Evolutionary conservation across 1,284 basidiomycete species (phyloP).

Genomic region (Malassezia brasiliensis): DNA sequence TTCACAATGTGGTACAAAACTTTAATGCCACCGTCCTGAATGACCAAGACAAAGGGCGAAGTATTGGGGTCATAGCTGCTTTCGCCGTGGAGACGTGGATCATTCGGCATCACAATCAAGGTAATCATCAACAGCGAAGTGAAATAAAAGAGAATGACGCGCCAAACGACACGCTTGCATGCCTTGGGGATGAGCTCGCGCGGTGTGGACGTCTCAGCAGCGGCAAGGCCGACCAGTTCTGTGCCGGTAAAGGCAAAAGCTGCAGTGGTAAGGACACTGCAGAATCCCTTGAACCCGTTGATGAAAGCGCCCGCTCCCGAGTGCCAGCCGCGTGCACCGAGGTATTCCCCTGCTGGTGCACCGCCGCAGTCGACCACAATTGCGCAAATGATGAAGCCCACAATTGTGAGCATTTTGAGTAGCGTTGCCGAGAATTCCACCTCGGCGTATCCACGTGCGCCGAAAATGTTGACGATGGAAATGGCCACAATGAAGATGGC

Average conservation of each 20-base stretch:
- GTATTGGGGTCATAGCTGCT: constrained; percentile 44
- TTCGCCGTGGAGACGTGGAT: constrained; percentile 18
- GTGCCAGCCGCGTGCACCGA: constrained; percentile 36
- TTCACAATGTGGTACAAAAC: constrained; percentile 52
- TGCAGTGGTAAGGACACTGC: constrained; percentile 51
- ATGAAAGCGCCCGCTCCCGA: constrained; percentile 47
- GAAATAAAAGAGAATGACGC: constrained; percentile 50
- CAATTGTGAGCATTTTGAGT: constrained; percentile 55
- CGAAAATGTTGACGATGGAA: constrained; percentile 31
- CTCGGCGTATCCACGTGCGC: constrained; percentile 50
- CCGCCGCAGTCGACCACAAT: constrained; percentile 49
- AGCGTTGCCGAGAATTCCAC: constrained; percentile 55
- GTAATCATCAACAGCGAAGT: constrained; percentile 51
- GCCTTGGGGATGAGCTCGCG: constrained; percentile 39
- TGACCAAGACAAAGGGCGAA: constrained; percentile 54
- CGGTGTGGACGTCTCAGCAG: constrained; percentile 56
- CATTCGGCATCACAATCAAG: constrained; percentile 32
- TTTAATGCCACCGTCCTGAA: constrained; percentile 49
- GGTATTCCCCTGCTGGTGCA: constrained; percentile 26
- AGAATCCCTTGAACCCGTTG: constrained; percentile 49
- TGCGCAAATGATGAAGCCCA: constrained; percentile 56
- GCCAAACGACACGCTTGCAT: constrained; percentile 29
- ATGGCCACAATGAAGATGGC: constrained; percentile 30
- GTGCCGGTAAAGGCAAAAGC: constrained; percentile 74
- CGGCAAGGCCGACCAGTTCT: constrained; percentile 75